phyloP scores from a whole-genome alignment of 495 filamentous ascomycete species.

The Penicillium bialowiezense region DNA sequence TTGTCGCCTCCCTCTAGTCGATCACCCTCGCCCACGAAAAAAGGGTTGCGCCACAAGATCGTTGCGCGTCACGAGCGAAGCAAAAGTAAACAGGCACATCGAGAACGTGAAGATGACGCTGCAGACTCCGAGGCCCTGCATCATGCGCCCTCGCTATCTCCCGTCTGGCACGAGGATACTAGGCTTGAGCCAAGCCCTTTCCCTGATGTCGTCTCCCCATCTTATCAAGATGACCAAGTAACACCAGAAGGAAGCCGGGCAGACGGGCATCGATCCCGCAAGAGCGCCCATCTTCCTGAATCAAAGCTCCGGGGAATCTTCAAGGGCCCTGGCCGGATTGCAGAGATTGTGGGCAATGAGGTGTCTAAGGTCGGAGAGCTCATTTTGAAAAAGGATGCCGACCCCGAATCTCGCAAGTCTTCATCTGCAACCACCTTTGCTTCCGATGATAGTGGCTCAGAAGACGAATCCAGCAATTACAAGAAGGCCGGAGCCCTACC shows the following conservation, averaged over 20 bases:
- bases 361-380: conserved; percentile 57
- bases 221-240: conserved; percentile 25
- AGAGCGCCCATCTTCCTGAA: conserved; percentile 27
- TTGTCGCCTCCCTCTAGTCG: conserved; percentile 53
- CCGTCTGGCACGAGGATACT: conserved; percentile 14
- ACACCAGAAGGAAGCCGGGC: conserved; percentile 10
- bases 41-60: conserved; percentile 43
- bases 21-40: conserved; percentile 49
- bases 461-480: conserved; percentile 35
- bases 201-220: conserved; percentile 26
- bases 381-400: conserved; percentile 49
- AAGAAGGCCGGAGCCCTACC: conserved; percentile 25
- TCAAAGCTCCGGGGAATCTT: conserved; percentile 51
- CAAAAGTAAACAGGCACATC: conserved; percentile 36
- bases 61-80: conserved; percentile 41
- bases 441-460: conserved; percentile 45
- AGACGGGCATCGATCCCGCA: conserved; percentile 25
- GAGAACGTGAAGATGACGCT: conserved; percentile 19
- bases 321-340: conserved; percentile 52
- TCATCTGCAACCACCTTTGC: conserved; percentile 38
- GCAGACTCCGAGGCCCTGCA: conserved; percentile 16
- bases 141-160: conserved; percentile 13
- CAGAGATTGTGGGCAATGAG: conserved; percentile 53
- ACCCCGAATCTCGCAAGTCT: conserved; percentile 31
- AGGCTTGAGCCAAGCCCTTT: conserved; percentile 34